Evolutionary conservation across 495 filamentous ascomycete species (phyloP), one percentile per base, ranked within the genome.

Genomic region (Tuber calosporum): DNA sequence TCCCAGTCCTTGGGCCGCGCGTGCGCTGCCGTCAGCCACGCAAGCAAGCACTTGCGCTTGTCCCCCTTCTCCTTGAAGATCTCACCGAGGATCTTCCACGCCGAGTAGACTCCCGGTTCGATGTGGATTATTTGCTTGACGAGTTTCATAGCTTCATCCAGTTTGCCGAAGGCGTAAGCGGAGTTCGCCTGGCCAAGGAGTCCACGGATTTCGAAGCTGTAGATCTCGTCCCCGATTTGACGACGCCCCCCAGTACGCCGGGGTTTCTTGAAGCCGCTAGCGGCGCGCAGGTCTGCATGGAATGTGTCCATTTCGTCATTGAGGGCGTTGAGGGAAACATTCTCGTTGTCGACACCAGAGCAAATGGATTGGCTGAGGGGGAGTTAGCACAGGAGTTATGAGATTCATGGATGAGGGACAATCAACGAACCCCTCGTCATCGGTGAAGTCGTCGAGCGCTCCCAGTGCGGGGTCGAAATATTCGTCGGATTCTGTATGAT

Each of bases 401-500:
- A 9, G 69, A 36, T 30, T 69, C 69, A 58, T 58, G n/a, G n/a
- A 45, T 22, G 43, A 34, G 13, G 42, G 43, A 71, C 36, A 71
- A 39, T 11, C 11, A 69, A 22, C 40, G 9, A n/a, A 39, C 40
- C 34, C 40, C 67, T 69, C 67, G 4, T 69, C 37, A 41, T 69
- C 67, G 20, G 37, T n/a, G 22, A 42, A 69, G 22, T 69, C 67
- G 22, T 69, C 40, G 11, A 39, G 11, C 67, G 34, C 40, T 42
- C 67, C 37, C 34, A 69, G 37, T 6, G 42, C 69, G 69, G 43
- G 82, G 20, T 85, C 86, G 36, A 86, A 85, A 20, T 87, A 85
- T 20, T 85, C 83, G 36, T 88, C 87, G 20, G 82, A 86, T 66
- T 86, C 86, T 1, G 85, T 81, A 17, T 84, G 84, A 69, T 91